Conservation (phyloP, 441 rosid species). For the Brassica hybrid region DNA sequence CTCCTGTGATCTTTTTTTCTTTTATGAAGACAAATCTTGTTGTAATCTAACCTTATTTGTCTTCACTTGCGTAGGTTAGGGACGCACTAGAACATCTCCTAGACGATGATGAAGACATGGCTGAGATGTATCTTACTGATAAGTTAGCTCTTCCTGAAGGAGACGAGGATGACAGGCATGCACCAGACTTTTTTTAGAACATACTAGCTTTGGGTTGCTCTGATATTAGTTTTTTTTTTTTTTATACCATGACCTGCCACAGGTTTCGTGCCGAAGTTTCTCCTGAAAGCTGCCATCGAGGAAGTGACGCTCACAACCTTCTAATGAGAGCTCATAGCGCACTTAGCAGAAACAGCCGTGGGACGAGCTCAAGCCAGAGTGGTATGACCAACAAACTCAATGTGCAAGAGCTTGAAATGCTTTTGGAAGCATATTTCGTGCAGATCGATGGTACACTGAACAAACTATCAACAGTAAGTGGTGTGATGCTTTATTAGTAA, state of each 20-base stretch:
- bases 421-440: conserved; percentile 87
- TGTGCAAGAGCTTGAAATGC: conserved; percentile 90
- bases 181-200: conserved; percentile 1
- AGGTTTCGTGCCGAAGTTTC: conserved; percentile 56
- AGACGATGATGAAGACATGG: conserved; percentile 93
- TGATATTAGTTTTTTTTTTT: background rate
- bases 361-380: conserved; percentile 65
- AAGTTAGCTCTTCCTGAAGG: conserved; percentile 49
- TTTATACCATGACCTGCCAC: conserved; percentile 28
- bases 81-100: conserved; percentile 81
- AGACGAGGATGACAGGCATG: conserved; percentile 52
- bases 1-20: background rate
- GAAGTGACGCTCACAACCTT: background rate
- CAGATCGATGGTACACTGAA: conserved; percentile 56
- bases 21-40: background rate
- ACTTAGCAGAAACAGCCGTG: conserved; percentile 48
- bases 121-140: conserved; percentile 90
- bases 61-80: conserved; percentile 56
- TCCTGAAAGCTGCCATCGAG: conserved; percentile 47
- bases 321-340: conserved; percentile 5
- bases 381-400: conserved; percentile 59
- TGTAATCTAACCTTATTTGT: background rate
- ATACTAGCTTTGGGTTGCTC: background rate
- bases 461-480: conserved; percentile 77
- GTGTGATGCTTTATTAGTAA: background rate